phyloP scores from a whole-genome alignment of 2,329 filamentous ascomycete genomes.

The Diaporthe velutina region DNA sequence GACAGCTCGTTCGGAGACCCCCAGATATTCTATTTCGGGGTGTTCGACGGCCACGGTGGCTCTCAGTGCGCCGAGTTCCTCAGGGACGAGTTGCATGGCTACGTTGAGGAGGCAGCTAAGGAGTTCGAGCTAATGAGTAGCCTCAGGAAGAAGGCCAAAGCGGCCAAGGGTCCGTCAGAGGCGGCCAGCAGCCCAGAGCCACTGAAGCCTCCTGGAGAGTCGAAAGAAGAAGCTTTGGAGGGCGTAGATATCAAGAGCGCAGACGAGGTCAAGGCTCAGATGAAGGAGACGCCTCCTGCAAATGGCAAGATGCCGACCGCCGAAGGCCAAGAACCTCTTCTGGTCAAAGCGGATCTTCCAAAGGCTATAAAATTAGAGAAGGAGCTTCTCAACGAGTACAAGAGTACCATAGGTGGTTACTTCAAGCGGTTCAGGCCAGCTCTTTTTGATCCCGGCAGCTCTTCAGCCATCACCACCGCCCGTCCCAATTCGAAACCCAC shows the following conservation, averaged over 20 bases:
- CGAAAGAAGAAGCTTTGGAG: slow-evolving; percentile 44
- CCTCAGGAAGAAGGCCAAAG: slow-evolving; percentile 62
- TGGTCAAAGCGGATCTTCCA: slow-evolving; percentile 64
- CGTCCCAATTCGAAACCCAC: slow-evolving; percentile 11
- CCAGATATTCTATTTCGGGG: slow-evolving; percentile 96
- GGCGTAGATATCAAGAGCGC: slow-evolving; percentile 63
- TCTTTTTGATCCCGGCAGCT: slow-evolving; percentile 69
- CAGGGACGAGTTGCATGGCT: slow-evolving; percentile 85
- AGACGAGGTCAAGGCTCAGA: slow-evolving; percentile 57
- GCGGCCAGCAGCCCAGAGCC: slow-evolving; percentile 32
- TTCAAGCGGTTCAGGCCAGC: slow-evolving; percentile 90
- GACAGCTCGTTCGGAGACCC: slow-evolving; percentile 88
- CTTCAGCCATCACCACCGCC: slow-evolving; percentile 44
- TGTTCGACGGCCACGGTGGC: slow-evolving; percentile 97
- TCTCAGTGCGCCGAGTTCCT: slow-evolving; percentile 89
- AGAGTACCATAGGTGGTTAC: slow-evolving; percentile 89
- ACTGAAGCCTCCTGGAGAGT: slow-evolving; percentile 42
- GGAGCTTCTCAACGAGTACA: slow-evolving; percentile 82
- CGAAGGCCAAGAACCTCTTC: slow-evolving; percentile 57
- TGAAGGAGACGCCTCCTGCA: slow-evolving; percentile 51
- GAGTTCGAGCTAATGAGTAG: slow-evolving; percentile 85
- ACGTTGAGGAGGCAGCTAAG: slow-evolving; percentile 85
- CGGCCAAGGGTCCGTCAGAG: slow-evolving; percentile 35
- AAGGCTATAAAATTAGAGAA: slow-evolving; percentile 78
- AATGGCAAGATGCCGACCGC: slow-evolving; percentile 50